These are phyloP conservation scores for Pezizomycotina sp. DNA, from an alignment of 2,329 filamentous ascomycete species.

Conservation along the genomic window DNA sequence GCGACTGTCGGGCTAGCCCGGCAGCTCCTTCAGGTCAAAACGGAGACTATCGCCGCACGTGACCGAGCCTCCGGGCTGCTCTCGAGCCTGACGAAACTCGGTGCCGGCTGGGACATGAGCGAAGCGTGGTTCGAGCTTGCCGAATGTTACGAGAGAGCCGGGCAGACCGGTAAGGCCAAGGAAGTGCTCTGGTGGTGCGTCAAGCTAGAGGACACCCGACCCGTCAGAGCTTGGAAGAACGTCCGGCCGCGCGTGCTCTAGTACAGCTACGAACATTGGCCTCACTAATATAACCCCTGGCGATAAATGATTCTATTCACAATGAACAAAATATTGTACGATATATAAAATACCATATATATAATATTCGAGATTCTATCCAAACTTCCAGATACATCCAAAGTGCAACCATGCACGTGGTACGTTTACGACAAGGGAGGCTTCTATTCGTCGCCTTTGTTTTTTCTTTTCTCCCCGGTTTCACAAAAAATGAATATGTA, in stretches of 20 bases:
- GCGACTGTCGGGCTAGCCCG: conserved; percentile 71
- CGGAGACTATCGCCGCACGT: conserved; percentile 51
- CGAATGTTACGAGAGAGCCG: conserved; percentile 71
- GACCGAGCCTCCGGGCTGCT: conserved; percentile 78
- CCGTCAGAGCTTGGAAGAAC: conserved; percentile 61
- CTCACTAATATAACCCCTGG: neutral
- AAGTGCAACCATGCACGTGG: too few relatives aligned
- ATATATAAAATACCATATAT: too few relatives aligned
- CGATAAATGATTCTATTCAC: neutral
- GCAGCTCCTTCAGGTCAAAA: conserved; percentile 44
- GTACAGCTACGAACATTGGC: neutral
- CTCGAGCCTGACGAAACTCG: conserved; percentile 66
- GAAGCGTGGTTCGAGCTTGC: conserved; percentile 89
- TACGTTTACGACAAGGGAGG: too few relatives aligned
- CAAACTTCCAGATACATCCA: too few relatives aligned
- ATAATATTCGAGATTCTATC: too few relatives aligned
- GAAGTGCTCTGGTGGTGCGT: conserved; percentile 96
- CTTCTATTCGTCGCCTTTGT: too few relatives aligned
- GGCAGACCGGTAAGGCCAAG: conserved; percentile 72
- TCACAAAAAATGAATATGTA: too few relatives aligned
- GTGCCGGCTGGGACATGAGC: conserved; percentile 72
- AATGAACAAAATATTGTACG: too few relatives aligned
- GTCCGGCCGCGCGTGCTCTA: conserved; percentile 29
- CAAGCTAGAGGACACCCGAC: conserved; percentile 72
- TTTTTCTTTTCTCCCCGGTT: too few relatives aligned